phyloP scores from a whole-genome alignment of 2,329 filamentous ascomycete species.

The Cladosporium sp. region DNA sequence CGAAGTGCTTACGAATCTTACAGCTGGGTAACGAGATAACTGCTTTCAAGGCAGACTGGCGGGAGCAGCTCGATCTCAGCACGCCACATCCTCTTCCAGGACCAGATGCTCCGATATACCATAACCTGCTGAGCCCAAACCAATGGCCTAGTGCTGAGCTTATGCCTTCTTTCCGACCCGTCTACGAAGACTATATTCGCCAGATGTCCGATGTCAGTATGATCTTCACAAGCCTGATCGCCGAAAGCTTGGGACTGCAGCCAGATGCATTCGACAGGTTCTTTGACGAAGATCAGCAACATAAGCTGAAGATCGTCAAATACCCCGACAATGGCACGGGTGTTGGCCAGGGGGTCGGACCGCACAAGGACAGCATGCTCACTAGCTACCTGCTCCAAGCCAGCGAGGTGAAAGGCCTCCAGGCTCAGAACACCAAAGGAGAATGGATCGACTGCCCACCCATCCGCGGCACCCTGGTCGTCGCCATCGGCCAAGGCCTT shows the following conservation, averaged over 20 bases:
- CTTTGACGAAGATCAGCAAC: slow-evolving; percentile 66
- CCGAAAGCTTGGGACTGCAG: slow-evolving; percentile 72
- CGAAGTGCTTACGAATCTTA: not conserved
- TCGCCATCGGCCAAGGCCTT: slow-evolving; percentile 80
- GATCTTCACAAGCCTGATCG: slow-evolving; percentile 71
- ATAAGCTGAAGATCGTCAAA: slow-evolving; percentile 84
- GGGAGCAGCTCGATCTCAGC: slow-evolving; percentile 81
- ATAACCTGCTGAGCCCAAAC: slow-evolving; percentile 68
- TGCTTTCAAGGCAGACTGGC: slow-evolving; percentile 67
- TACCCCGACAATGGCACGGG: slow-evolving; percentile 65
- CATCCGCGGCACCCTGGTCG: slow-evolving; percentile 69
- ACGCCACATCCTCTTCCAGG: slow-evolving; percentile 65
- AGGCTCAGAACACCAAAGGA: slow-evolving; percentile 74
- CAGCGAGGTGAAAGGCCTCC: slow-evolving; percentile 65
- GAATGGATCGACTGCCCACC: slow-evolving; percentile 80
- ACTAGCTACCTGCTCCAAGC: slow-evolving; percentile 77
- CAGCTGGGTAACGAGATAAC: slow-evolving; percentile 57
- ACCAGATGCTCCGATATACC: slow-evolving; percentile 59
- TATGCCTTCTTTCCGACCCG: slow-evolving; percentile 61
- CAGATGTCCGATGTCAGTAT: slow-evolving; percentile 68
- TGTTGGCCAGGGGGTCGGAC: slow-evolving; percentile 58
- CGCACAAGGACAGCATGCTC: slow-evolving; percentile 82
- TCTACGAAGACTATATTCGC: slow-evolving; percentile 68
- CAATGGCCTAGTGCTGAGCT: slow-evolving; percentile 66
- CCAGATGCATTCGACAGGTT: slow-evolving; percentile 66